phyloP scores from a whole-genome alignment of 768 basidiomycete species.

The Trichaptum fuscoviolaceum region DNA sequence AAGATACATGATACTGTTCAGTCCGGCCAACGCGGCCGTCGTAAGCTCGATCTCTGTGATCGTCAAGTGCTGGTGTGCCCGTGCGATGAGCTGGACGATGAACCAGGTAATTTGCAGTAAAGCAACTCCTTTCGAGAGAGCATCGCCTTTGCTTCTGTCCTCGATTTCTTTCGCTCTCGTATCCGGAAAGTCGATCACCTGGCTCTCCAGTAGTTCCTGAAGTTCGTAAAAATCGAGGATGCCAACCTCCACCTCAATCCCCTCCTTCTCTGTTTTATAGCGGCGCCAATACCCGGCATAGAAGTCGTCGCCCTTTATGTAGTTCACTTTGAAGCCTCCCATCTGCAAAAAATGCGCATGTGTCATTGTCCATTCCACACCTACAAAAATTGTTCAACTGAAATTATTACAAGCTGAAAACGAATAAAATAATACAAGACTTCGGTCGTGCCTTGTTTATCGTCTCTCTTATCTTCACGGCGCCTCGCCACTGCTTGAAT shows the following conservation, averaged over 20 bases:
- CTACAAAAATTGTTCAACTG: background rate
- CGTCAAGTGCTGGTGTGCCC: slow-evolving; percentile 10
- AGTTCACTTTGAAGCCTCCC: slow-evolving; percentile 4
- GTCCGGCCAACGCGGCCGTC: slow-evolving; percentile 28
- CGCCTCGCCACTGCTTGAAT: background rate
- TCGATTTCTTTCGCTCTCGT: slow-evolving; percentile 19
- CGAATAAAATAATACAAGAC: background rate
- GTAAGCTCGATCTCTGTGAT: slow-evolving; percentile 23
- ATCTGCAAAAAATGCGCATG: slow-evolving; percentile 8
- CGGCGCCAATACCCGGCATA: no score
- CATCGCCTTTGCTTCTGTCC: slow-evolving; percentile 29
- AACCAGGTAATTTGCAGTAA: slow-evolving; percentile 31
- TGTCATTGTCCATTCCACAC: slow-evolving; percentile 5
- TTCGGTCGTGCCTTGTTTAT: background rate
- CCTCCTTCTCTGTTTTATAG: background rate
- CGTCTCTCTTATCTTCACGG: slow-evolving; percentile 16
- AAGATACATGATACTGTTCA: slow-evolving; percentile 26
- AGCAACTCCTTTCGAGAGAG: slow-evolving; percentile 25
- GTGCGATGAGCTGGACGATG: slow-evolving; percentile 23
- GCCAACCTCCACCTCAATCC: background rate
- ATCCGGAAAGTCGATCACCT: slow-evolving; percentile 8
- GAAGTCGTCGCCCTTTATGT: no score
- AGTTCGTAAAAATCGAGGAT: background rate
- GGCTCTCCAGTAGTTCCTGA: background rate
- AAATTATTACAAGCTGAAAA: background rate